Conservation (phyloP, 2,329 filamentous ascomycete genomes). For the Alternaria novae-zelandiae region DNA sequence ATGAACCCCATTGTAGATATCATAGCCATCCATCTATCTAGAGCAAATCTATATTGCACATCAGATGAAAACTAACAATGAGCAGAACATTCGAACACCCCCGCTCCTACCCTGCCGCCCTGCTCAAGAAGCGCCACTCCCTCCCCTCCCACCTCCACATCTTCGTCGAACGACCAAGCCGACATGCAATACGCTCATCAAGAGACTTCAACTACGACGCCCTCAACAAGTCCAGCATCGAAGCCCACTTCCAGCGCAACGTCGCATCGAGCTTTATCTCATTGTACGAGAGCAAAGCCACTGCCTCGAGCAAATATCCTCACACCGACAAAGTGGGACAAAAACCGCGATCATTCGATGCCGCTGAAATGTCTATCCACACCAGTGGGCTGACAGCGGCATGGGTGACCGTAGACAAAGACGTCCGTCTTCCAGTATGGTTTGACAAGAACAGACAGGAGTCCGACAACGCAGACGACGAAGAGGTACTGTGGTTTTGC, state of each 20-base stretch:
- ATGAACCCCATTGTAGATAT: fast-evolving
- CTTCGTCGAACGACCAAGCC: not conserved
- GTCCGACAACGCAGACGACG: not conserved
- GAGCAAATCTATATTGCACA: not conserved
- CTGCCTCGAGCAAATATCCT: not conserved
- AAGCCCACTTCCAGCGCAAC: not conserved
- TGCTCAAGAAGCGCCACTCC: not conserved
- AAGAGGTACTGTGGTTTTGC: conserved; percentile 12
- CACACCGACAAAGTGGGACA: not conserved
- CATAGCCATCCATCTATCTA: not conserved
- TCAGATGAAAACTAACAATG: not conserved
- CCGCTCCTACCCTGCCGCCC: not conserved
- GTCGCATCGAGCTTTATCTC: conserved; percentile 3
- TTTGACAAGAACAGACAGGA: not conserved
- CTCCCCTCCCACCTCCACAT: not conserved
- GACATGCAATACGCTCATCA: not conserved
- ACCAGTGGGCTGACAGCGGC: not conserved
- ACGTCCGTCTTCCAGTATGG: conserved; percentile 8
- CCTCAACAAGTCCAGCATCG: not conserved
- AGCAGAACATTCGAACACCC: not conserved
- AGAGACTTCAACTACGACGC: not conserved
- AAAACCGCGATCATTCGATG: not conserved
- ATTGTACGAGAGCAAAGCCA: conserved; percentile 3
- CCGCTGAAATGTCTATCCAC: not conserved
- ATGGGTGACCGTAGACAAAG: not conserved